Conservation (phyloP, 768 basidiomycete species). For the Boletus patriciae region DNA sequence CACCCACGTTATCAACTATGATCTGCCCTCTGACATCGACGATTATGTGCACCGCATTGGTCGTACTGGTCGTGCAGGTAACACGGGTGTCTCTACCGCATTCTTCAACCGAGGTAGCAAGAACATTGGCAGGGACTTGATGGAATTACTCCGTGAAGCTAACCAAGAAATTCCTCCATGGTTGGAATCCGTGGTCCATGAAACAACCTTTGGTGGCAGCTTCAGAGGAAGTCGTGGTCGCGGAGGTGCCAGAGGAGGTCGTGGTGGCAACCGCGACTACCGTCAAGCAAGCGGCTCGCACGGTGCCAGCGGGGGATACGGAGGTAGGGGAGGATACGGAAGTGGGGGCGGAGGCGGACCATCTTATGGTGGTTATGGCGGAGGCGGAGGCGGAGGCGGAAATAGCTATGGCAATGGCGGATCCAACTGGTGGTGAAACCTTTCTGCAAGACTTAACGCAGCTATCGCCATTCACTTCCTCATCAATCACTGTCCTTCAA, state of each 20-base stretch:
- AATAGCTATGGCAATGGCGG: slow-evolving; percentile 34
- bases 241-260: slow-evolving; percentile 36
- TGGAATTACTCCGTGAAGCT: slow-evolving; percentile 93
- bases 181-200: slow-evolving; percentile 85
- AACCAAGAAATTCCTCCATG: slow-evolving; percentile 93
- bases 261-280: slow-evolving; percentile 40
- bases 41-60: slow-evolving; percentile 99
- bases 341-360: slow-evolving; percentile 43
- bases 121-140: slow-evolving; percentile 86
- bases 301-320: slow-evolving; percentile 36
- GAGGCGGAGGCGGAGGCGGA: slow-evolving; percentile 19
- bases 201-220: slow-evolving; percentile 68
- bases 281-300: slow-evolving; percentile 30
- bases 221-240: slow-evolving; percentile 59
- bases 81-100: slow-evolving; percentile 92
- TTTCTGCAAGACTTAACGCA: slow-evolving; percentile 9
- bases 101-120: slow-evolving; percentile 95
- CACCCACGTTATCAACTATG: slow-evolving; percentile 98
- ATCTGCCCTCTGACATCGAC: slow-evolving; percentile 96
- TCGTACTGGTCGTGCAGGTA: slow-evolving; percentile 98
- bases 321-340: slow-evolving; percentile 45
- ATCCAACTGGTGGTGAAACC: slow-evolving; percentile 50
- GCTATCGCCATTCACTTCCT: slow-evolving; percentile 10
- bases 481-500: slow-evolving; percentile 12
- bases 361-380: slow-evolving; percentile 29